phyloP scores from a whole-genome alignment of 2,329 filamentous ascomycete species.

The Arthrobotrys conoides region DNA sequence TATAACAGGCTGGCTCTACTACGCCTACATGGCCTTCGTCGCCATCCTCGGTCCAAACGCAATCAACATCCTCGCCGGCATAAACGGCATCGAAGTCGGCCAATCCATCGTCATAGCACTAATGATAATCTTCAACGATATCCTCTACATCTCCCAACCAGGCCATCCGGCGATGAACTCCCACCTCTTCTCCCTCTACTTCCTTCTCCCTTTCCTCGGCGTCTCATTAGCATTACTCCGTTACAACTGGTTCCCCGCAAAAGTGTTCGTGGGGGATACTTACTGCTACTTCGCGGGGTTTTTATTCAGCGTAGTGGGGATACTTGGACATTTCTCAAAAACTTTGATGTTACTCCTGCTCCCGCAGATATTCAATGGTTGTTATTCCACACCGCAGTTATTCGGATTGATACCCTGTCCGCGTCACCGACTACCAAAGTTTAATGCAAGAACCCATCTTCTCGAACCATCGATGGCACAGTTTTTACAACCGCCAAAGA shows the following conservation, averaged over 20 bases:
- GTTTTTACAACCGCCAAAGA: slow-evolving; percentile 77
- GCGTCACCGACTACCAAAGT: slow-evolving; percentile 88
- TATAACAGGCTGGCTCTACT: slow-evolving; percentile 73
- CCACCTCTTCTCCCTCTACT: slow-evolving; percentile 94
- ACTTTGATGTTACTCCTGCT: slow-evolving; percentile 90
- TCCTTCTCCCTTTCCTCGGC: slow-evolving; percentile 92
- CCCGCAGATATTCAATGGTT: slow-evolving; percentile 95
- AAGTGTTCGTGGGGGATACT: slow-evolving; percentile 96
- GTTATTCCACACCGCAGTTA: slow-evolving; percentile 92
- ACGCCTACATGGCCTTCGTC: slow-evolving; percentile 94
- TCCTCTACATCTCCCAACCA: slow-evolving; percentile 84
- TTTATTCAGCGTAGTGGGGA: slow-evolving; percentile 97
- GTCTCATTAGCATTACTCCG: slow-evolving; percentile 87
- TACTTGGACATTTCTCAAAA: slow-evolving; percentile 97
- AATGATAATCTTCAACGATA: slow-evolving; percentile 87
- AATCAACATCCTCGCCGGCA: slow-evolving; percentile 99
- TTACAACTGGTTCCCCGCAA: slow-evolving; percentile 97
- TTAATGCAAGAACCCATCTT: slow-evolving; percentile 86
- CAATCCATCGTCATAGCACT: slow-evolving; percentile 92
- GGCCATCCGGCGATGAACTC: slow-evolving; percentile 95
- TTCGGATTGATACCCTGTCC: slow-evolving; percentile 93
- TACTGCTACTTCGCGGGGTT: slow-evolving; percentile 99
- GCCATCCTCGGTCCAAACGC: slow-evolving; percentile 98
- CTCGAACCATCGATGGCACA: slow-evolving; percentile 88
- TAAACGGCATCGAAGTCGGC: slow-evolving; percentile 96